Evolutionary conservation across 495 filamentous ascomycete genomes (phyloP).

Genomic region (Glutinoglossum americanum): DNA sequence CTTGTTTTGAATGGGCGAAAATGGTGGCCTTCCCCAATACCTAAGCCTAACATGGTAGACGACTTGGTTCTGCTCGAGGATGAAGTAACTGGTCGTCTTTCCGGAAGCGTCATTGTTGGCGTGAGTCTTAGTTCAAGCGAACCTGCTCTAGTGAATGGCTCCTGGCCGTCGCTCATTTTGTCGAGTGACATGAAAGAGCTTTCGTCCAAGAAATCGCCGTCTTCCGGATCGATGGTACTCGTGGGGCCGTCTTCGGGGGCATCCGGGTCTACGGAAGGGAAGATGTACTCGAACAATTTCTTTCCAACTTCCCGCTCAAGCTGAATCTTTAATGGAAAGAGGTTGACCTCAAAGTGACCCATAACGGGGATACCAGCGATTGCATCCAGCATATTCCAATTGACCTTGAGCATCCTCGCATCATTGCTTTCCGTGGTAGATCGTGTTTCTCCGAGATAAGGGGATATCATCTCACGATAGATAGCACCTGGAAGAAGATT

Average conservation of each 20-base stretch:
- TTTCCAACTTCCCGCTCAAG: slow-evolving; percentile 84
- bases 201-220: slow-evolving; percentile 15
- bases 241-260: slow-evolving; percentile 21
- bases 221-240: slow-evolving; percentile 43
- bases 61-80: slow-evolving; percentile 25
- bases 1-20: neutral
- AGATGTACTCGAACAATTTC: slow-evolving; percentile 93
- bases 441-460: slow-evolving; percentile 49
- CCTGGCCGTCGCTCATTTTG: slow-evolving; percentile 11
- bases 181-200: neutral
- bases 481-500: slow-evolving; percentile 79
- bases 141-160: slow-evolving; percentile 30
- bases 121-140: slow-evolving; percentile 57
- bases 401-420: slow-evolving; percentile 68
- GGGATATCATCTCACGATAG: slow-evolving; percentile 87
- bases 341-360: slow-evolving; percentile 87
- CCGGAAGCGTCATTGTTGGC: slow-evolving; percentile 49
- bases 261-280: slow-evolving; percentile 49
- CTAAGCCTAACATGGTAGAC: slow-evolving; percentile 21
- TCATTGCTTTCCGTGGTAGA: slow-evolving; percentile 25
- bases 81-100: slow-evolving; percentile 23
- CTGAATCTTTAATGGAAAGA: slow-evolving; percentile 86
- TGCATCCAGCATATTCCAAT: slow-evolving; percentile 94
- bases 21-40: slow-evolving; percentile 5
- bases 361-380: slow-evolving; percentile 95